These are phyloP conservation scores for Teratosphaeria zuluensis DNA, from an alignment of 2,329 filamentous ascomycete species.

Conservation along the genomic window DNA sequence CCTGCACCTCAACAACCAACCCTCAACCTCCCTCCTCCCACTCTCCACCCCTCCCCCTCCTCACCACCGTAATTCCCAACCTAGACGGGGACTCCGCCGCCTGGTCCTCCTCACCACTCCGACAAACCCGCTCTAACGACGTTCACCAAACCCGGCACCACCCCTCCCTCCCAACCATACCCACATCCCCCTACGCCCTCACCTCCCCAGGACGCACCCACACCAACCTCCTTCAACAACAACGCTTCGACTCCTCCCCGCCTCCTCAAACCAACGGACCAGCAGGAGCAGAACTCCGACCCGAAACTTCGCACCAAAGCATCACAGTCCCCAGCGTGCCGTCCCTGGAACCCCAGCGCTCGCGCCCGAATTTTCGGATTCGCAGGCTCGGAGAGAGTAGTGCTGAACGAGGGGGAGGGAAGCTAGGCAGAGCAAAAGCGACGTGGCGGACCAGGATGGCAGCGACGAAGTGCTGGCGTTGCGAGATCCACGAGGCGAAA, in stretches of 20 bases:
- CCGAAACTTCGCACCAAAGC: neutral
- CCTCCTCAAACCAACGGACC: neutral
- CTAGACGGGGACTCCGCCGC: neutral
- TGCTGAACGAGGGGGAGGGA: neutral
- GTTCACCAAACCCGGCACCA: neutral
- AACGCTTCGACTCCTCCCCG: neutral
- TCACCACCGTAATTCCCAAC: neutral
- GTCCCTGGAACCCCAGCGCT: neutral
- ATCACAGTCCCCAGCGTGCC: neutral
- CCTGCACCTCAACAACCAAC: neutral
- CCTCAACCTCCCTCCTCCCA: neutral
- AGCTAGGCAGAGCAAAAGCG: slow-evolving; percentile 12
- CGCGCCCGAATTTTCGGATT: slow-evolving; percentile 2
- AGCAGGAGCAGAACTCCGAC: neutral
- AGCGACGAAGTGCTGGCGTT: slow-evolving; percentile 20
- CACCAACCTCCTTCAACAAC: neutral
- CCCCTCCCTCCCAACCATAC: neutral
- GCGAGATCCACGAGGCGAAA: slow-evolving; percentile 10
- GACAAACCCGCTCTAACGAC: neutral
- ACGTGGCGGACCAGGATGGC: slow-evolving; percentile 20
- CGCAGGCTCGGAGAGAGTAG: neutral
- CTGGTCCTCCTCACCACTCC: neutral
- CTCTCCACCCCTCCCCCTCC: neutral
- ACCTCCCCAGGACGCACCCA: neutral
- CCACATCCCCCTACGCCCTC: neutral